Conservation (phyloP, 805 yeast species). For the Teunomyces gatunensis region DNA sequence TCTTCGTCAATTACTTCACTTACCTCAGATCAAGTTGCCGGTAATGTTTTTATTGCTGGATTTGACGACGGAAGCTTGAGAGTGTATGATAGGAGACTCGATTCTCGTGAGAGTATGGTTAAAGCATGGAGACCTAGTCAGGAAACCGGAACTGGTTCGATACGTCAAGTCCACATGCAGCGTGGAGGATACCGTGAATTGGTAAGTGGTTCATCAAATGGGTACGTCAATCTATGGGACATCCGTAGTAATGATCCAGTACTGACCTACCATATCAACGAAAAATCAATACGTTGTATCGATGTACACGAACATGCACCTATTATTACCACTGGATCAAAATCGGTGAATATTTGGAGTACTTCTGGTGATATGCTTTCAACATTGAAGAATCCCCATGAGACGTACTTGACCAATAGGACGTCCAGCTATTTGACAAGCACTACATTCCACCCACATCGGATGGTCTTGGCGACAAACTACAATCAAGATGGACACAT, state of each 20-base stretch:
- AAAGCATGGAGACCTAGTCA: slow-evolving; percentile 61
- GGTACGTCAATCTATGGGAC: slow-evolving; percentile 88
- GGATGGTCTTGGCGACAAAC: slow-evolving; percentile 88
- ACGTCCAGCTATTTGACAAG: slow-evolving; percentile 58
- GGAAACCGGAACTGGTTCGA: slow-evolving; percentile 44
- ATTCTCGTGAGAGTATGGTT: slow-evolving; percentile 81
- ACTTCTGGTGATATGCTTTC: slow-evolving; percentile 76
- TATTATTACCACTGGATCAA: slow-evolving; percentile 82
- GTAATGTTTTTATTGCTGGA: slow-evolving; percentile 86
- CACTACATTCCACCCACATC: slow-evolving; percentile 84
- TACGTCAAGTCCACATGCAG: slow-evolving; percentile 87
- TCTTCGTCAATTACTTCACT: slow-evolving; percentile 83
- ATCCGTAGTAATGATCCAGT: slow-evolving; percentile 74
- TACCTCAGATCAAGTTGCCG: slow-evolving; percentile 94
- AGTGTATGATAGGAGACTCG: slow-evolving; percentile 86
- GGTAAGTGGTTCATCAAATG: slow-evolving; percentile 79
- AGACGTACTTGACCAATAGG: slow-evolving; percentile 43
- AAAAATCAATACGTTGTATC: slow-evolving; percentile 56
- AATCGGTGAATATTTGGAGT: slow-evolving; percentile 76
- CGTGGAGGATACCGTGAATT: slow-evolving; percentile 93
- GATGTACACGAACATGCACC: slow-evolving; percentile 97
- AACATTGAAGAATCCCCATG: slow-evolving; percentile 52
- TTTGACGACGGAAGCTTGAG: slow-evolving; percentile 87
- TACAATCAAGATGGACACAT: slow-evolving; percentile 75
- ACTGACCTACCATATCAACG: slow-evolving; percentile 52